Evolutionary conservation across 495 filamentous ascomycete genomes (phyloP).

Genomic region (Daldinia vernicosa): DNA sequence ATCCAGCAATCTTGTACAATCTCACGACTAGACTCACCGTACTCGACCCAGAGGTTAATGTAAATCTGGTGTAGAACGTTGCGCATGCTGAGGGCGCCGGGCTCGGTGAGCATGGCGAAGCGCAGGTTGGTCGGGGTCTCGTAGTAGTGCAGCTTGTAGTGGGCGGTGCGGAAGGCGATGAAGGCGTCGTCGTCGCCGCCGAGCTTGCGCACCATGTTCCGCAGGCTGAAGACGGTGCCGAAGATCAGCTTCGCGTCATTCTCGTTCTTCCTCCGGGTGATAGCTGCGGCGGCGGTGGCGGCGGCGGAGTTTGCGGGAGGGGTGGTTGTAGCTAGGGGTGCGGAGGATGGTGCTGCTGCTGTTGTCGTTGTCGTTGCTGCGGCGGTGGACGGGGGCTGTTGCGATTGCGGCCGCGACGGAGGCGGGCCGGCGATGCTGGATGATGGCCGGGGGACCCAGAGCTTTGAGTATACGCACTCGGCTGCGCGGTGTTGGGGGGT

Average conservation of each 20-base stretch:
- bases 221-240: constrained; percentile 91
- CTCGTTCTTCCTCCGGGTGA: neutral
- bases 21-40: constrained; percentile 63
- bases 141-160: constrained; percentile 99
- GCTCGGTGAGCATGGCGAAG: constrained; percentile 96
- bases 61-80: constrained; percentile 97
- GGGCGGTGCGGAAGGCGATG: constrained; percentile 85
- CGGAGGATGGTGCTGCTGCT: constrained; percentile 3
- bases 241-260: constrained; percentile 98
- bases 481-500: constrained; percentile 58
- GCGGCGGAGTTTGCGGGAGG: neutral
- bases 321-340: neutral
- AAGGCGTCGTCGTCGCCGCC: constrained; percentile 93
- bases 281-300: neutral
- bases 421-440: constrained; percentile 29
- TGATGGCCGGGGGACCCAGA: constrained; percentile 62
- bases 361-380: constrained; percentile 15
- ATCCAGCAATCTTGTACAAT: neutral
- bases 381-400: constrained; percentile 29
- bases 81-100: constrained; percentile 86
- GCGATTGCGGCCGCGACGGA: constrained; percentile 23
- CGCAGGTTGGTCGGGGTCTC: constrained; percentile 95
- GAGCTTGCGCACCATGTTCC: constrained; percentile 96
- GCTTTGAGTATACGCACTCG: constrained; percentile 95
- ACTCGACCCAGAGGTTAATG: constrained; percentile 97